Base-by-base conservation (phyloP, 345 rosid genomes). In the Rubroshorea leprosula region DNA sequence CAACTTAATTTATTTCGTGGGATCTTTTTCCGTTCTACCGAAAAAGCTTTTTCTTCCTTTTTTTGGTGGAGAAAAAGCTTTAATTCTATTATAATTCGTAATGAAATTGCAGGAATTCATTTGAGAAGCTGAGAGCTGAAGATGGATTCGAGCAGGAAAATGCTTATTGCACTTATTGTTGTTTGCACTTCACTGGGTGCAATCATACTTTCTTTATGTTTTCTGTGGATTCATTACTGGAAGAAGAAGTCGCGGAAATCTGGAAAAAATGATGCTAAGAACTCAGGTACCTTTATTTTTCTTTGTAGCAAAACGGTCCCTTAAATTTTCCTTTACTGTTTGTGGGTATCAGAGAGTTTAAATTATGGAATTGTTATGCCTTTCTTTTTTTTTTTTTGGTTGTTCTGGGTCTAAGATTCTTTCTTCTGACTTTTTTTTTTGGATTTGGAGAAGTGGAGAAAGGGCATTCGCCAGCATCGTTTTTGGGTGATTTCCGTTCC, bases 401-500 rank as follows among this genome's bases (percentile, higher is more conserved):
- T n/a, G n/a, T n/a, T n/a, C 6, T 21, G 51, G 25, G 38, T 54
- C 52, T 72, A 38, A 5, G 53, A 51, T 68, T 51, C 11, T 49
- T 50, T 60, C 23, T 57, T 51, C 47, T 68, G 43, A 50, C 53
- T 55, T 65, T 27, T 45, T 67, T 57, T 16, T 58, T 51, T 56
- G 7, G 43, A 58, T 41, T 19, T 55, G 79, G 67, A 84, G 90
- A 72, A 29, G 70, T 68, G 47, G 87, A 74, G 66, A 74, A 65
- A 66, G 83, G 90, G 68, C 24, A 70, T 55, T 71, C 68, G 9
- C 64, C 79, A 58, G 56, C 82, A 9, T 70, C 83, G 11, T 68
- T 82, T 67, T 71, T 81, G 68, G 80, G 86, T 44, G 78, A 76
- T 66, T 78, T 77, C 71, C 70, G 65, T 57, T 75, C 80, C 52